A percentile compares a stretch with the other conserved stretches of the same genome.
phyloP scores from a whole-genome alignment of 1,284 basidiomycete species.

The Apiotrichum mycotoxinovorans region DNA sequence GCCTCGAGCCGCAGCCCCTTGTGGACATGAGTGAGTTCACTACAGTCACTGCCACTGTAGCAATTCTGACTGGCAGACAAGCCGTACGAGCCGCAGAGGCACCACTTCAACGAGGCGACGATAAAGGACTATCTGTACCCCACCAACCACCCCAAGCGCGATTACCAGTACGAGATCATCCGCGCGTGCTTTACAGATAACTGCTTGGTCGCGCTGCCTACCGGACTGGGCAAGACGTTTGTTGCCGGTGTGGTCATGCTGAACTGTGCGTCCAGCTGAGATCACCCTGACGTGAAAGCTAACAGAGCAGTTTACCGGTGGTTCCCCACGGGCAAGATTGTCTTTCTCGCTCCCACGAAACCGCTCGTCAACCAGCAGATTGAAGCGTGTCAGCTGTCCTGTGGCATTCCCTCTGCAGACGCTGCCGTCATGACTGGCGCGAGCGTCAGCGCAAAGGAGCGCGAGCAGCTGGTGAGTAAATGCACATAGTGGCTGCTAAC shows the following conservation, averaged over 20 bases:
- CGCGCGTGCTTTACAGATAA: conserved; percentile 85
- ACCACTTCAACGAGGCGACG: conserved; percentile 72
- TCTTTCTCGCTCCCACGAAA: conserved; percentile 94
- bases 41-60: no score
- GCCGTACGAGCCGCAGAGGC: conserved; percentile 62
- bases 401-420: conserved; percentile 85
- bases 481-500: conserved; percentile 12
- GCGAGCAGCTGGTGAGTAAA: conserved; percentile 62
- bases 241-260: conserved; percentile 96
- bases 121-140: conserved; percentile 89
- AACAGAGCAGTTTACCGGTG: conserved; percentile 70
- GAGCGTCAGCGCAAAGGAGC: conserved; percentile 49
- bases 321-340: conserved; percentile 89
- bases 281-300: background rate
- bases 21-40: conserved; percentile 50
- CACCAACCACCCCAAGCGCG: conserved; percentile 78
- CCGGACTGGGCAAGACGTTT: conserved; percentile 97
- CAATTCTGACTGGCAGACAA: conserved; percentile 18
- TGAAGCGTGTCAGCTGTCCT: conserved; percentile 85
- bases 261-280: conserved; percentile 62
- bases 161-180: conserved; percentile 95
- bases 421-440: conserved; percentile 83
- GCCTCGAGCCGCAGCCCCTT: conserved; percentile 74
- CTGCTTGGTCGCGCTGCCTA: conserved; percentile 89
- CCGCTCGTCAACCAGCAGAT: conserved; percentile 95